A percentile compares a stretch with the other conserved stretches of the same genome.
These are phyloP conservation scores for Citrus trifoliata DNA, from an alignment of 345 rosid genomes.

Conservation along the genomic window DNA sequence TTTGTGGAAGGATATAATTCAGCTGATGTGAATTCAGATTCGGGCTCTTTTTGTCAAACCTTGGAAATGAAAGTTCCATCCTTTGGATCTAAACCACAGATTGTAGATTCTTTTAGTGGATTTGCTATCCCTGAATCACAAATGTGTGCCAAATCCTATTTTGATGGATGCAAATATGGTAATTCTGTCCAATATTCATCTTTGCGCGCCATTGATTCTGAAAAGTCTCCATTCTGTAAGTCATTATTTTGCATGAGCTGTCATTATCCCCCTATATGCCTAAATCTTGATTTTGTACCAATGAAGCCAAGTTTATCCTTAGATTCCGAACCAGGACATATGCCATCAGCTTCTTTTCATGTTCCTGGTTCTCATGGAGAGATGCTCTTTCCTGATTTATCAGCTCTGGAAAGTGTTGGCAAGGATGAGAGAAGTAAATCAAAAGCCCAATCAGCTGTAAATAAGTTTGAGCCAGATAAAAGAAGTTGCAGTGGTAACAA, in stretches of 20 bases:
- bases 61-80: constrained; percentile 23
- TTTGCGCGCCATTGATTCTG: constrained; percentile 17
- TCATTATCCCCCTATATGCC: constrained; percentile 22
- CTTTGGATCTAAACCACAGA: constrained; percentile 16
- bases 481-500: constrained; percentile 4
- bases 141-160: constrained; percentile 15
- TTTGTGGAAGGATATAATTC: constrained; percentile 36
- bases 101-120: constrained; percentile 19
- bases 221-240: constrained; percentile 18
- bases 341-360: constrained; percentile 22
- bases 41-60: constrained; percentile 19
- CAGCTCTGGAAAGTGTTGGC: constrained; percentile 30
- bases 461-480: constrained; percentile 18
- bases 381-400: constrained; percentile 30
- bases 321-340: constrained; percentile 18
- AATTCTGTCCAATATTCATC: constrained; percentile 16
- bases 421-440: constrained; percentile 23
- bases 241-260: constrained; percentile 13
- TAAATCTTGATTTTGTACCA: constrained; percentile 33
- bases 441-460: constrained; percentile 18
- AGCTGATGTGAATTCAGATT: constrained; percentile 27
- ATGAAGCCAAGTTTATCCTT: constrained; percentile 24
- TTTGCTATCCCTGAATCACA: constrained; percentile 19
- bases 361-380: constrained; percentile 32
- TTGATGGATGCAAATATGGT: constrained; percentile 7